Base-by-base conservation (phyloP, 805 yeast genomes). In the Teunomyces pallodes region DNA sequence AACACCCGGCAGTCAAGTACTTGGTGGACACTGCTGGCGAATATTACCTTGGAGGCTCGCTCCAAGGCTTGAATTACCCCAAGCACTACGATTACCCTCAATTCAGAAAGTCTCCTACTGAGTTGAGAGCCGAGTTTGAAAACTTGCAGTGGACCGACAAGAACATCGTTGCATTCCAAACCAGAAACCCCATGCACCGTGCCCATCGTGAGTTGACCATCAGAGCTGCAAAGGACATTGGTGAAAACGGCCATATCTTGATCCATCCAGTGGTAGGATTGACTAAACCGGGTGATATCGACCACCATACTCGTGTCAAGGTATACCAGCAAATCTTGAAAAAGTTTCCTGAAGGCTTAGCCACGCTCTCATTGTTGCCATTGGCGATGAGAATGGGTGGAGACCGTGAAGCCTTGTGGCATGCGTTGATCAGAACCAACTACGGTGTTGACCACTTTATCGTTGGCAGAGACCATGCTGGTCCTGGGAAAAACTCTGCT, bases 331-430 rank as follows among this genome's bases (percentile, higher is more conserved):
- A 92, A 58, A 83, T 91, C 58, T 81, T 92, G 70, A 88, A 91
- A 72, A 86, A 92, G 62, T 91, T 88, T 71, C 98, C 97, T 45
- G 87, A 84, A 54, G 97, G 97, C 46, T 86, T 91, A 81, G 97
- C 97, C 12, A 83, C 87, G 55, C 75, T 91, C 53, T 85, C 97
- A 7, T 74, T 91, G 54, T 77, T 91, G 59, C 98, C 98, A 9
- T 77, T 91, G 62, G 98, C 98, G 35, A 91, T 91, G 98, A 85
- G 98, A 79, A 91, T 91, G 98, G 97, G 94, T 48, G 98, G 98
- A 69, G 97, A 92, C 69, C 83, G 96, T 67, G 98, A 91, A 74
- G 98, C 98, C 17, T 87, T 91, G 40, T 92, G 97, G 97, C 98
- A 91, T 66, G 96, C 97, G 13, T 86, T 92, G 61, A 91, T 91